These are phyloP conservation scores for Cladosporium austrohemisphaericum DNA, from an alignment of 2,329 filamentous ascomycete genomes.

Conservation along the genomic window DNA sequence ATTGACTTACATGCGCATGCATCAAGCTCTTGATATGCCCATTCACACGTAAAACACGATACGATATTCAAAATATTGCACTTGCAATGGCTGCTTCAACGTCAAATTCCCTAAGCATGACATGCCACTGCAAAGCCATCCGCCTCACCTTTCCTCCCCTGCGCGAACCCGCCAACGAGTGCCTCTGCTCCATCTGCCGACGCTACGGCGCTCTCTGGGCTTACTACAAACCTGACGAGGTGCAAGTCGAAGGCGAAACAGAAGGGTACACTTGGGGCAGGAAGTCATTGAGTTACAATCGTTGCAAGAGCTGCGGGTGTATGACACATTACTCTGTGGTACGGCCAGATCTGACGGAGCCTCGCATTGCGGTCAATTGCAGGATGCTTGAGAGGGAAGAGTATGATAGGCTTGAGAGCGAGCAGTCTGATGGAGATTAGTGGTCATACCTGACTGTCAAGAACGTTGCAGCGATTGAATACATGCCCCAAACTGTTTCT, in stretches of 20 bases:
- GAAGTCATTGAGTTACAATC: constrained; percentile 18
- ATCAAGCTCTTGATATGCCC: no score
- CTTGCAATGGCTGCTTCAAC: constrained; percentile 13
- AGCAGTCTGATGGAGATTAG: constrained; percentile 17
- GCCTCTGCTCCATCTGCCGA: constrained; percentile 31
- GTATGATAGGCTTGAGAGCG: constrained; percentile 14
- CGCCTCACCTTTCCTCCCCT: constrained; percentile 25
- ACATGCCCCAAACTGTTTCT: no score
- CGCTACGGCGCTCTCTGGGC: constrained; percentile 32
- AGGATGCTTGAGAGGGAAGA: constrained; percentile 17
- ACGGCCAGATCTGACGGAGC: constrained; percentile 7
- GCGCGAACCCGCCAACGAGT: constrained; percentile 24
- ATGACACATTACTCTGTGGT: constrained; percentile 19
- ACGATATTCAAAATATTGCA: no score
- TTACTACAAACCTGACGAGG: constrained; percentile 27
- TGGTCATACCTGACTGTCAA: no score
- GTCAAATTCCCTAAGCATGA: constrained; percentile 3
- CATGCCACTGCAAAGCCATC: constrained; percentile 32
- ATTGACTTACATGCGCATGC: no score
- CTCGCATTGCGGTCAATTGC: constrained; percentile 17
- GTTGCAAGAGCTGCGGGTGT: constrained; percentile 22
- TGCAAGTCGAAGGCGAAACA: constrained; percentile 18
- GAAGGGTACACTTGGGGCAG: constrained; percentile 19
- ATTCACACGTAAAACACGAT: no score
- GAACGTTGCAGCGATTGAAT: no score